Conservation (phyloP, 2,329 filamentous ascomycete genomes). For the Pleochaeta shiraiana region DNA sequence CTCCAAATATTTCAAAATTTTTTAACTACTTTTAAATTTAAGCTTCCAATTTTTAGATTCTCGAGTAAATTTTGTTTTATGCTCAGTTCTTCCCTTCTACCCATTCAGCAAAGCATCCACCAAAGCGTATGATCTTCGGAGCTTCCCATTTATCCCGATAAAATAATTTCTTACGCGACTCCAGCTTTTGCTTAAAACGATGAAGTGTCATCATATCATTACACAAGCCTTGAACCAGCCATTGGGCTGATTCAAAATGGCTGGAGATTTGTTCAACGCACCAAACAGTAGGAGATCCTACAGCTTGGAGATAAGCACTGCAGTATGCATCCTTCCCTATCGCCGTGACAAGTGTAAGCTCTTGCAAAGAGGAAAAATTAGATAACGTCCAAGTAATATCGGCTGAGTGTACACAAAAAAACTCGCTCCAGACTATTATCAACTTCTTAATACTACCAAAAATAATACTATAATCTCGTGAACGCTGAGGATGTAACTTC, state of each 20-base stretch:
- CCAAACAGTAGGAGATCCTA: constrained; percentile 1
- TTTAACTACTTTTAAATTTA: too few species aligned
- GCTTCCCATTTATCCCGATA: neutral
- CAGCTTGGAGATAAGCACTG: constrained; percentile 3
- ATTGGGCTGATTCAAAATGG: constrained; percentile 2
- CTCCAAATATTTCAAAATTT: too few species aligned
- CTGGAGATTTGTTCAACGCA: constrained; percentile 4
- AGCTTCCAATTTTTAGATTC: too few species aligned
- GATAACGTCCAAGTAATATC: constrained; percentile 4
- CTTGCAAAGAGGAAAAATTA: neutral
- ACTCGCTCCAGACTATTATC: constrained; percentile 3
- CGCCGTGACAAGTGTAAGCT: constrained; percentile 1
- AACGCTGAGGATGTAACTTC: neutral
- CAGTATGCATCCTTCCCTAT: constrained; percentile 4
- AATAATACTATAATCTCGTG: neutral
- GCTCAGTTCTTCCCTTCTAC: neutral
- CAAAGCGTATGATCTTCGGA: constrained; percentile 1
- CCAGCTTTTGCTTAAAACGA: neutral
- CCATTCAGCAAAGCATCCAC: constrained; percentile 3
- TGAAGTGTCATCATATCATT: constrained; percentile 4
- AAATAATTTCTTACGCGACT: neutral
- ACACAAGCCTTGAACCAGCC: constrained; percentile 2
- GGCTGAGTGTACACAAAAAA: constrained; percentile 3
- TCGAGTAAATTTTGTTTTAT: neutral
- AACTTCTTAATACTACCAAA: constrained; percentile 2